phyloP scores from a whole-genome alignment of 2,329 filamentous ascomycete genomes.

The Colletotrichum orchidophilum region DNA sequence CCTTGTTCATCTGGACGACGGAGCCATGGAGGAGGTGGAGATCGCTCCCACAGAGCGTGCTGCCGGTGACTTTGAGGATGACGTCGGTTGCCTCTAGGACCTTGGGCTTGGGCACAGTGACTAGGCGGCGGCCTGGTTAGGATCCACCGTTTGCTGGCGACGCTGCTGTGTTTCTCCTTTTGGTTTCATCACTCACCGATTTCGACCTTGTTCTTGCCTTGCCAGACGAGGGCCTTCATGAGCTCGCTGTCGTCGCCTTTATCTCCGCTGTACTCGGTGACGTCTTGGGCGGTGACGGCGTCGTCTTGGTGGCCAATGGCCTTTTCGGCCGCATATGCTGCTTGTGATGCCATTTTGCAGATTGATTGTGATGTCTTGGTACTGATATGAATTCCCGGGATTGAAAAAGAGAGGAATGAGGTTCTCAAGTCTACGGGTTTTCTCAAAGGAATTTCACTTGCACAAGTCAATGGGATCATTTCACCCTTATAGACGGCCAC shows the following conservation, averaged over 20 bases:
- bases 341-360: constrained; percentile 70
- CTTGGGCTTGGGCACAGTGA: constrained; percentile 75
- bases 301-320: constrained; percentile 73
- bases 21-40: constrained; percentile 65
- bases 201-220: constrained; percentile 81
- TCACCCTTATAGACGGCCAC: background rate
- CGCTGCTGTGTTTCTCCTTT: background rate
- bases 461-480: background rate
- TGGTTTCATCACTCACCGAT: constrained; percentile 61
- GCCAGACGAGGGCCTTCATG: constrained; percentile 87
- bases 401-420: background rate
- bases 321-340: constrained; percentile 74
- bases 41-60: constrained; percentile 67
- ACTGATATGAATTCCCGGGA: background rate
- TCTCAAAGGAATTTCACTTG: background rate
- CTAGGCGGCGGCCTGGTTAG: constrained; percentile 41
- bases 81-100: constrained; percentile 80
- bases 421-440: background rate
- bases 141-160: background rate
- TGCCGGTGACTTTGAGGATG: constrained; percentile 80
- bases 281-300: constrained; percentile 72
- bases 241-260: constrained; percentile 62
- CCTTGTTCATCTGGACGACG: constrained; percentile 68
- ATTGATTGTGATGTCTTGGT: background rate
- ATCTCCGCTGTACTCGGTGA: constrained; percentile 64